phyloP scores from a whole-genome alignment of 1,139 yeast genomes.

The Debaryomycetaceae sp. region DNA sequence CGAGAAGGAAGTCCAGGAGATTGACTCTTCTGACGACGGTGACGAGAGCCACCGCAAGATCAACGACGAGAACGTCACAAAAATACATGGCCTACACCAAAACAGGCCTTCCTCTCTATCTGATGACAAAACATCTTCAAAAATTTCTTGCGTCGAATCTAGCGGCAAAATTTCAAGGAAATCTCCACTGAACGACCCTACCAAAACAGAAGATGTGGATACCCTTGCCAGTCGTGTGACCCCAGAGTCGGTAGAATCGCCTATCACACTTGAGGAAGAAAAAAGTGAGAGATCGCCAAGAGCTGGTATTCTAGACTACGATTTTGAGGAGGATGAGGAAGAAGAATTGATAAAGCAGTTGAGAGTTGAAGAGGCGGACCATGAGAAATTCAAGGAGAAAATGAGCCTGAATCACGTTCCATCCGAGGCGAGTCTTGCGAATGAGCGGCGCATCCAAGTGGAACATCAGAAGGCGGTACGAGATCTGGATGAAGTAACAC shows the following conservation, averaged over 20 bases:
- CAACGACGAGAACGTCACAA: no score
- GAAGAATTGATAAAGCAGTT: slow-evolving; percentile 51
- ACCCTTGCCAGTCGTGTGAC: no score
- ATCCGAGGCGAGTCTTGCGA: slow-evolving; percentile 42
- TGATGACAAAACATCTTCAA: slow-evolving; percentile 5
- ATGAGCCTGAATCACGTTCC: slow-evolving; percentile 48
- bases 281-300: slow-evolving; percentile 7
- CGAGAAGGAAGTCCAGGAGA: no score
- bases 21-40: no score
- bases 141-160: slow-evolving; percentile 6
- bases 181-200: slow-evolving; percentile 2
- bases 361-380: slow-evolving; percentile 60
- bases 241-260: not conserved
- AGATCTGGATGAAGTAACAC: slow-evolving; percentile 87
- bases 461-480: slow-evolving; percentile 60
- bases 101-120: no score
- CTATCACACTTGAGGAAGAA: slow-evolving; percentile 1
- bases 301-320: slow-evolving; percentile 38
- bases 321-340: slow-evolving; percentile 71
- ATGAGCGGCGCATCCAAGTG: slow-evolving; percentile 44
- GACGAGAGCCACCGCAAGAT: no score
- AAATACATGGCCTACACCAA: no score
- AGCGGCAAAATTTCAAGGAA: not conserved
- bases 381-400: slow-evolving; percentile 47
- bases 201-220: slow-evolving; percentile 2